phyloP scores from a whole-genome alignment of 2,329 filamentous ascomycete species.

The Plenodomus biglobosus region DNA sequence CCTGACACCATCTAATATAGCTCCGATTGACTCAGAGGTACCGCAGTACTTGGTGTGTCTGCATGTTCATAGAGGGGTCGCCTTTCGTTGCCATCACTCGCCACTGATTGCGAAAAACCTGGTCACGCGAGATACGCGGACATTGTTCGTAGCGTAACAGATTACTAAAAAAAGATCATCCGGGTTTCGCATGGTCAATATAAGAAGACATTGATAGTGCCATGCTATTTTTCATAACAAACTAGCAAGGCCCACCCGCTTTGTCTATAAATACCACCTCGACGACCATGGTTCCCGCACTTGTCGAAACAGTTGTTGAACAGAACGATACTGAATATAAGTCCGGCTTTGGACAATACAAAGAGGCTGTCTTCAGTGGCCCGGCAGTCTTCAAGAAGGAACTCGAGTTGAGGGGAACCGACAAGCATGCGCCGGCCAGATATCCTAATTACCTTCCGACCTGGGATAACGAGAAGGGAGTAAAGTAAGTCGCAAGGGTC shows the following conservation, averaged over 20 bases:
- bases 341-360: conserved; percentile 39
- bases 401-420: conserved; percentile 56
- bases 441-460: conserved; percentile 75
- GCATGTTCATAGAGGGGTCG: conserved; percentile 7
- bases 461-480: conserved; percentile 61
- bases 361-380: conserved; percentile 49
- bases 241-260: no score
- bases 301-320: conserved; percentile 42
- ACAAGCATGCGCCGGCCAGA: conserved; percentile 57
- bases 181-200: conserved; percentile 8
- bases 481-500: conserved; percentile 1
- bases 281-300: conserved; percentile 50
- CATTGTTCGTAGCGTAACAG: background rate
- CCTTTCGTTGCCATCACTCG: conserved; percentile 3
- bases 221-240: background rate
- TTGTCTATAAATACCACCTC: no score
- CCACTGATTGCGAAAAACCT: conserved; percentile 14
- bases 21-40: conserved; percentile 25
- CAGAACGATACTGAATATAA: conserved; percentile 31
- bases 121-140: conserved; percentile 4
- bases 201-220: conserved; percentile 8
- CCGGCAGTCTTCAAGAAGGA: conserved; percentile 52
- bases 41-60: conserved; percentile 8
- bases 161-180: conserved; percentile 4
- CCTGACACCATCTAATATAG: conserved; percentile 29